Evolutionary conservation across 768 basidiomycete species (phyloP).

Genomic region (Russula compacta): DNA sequence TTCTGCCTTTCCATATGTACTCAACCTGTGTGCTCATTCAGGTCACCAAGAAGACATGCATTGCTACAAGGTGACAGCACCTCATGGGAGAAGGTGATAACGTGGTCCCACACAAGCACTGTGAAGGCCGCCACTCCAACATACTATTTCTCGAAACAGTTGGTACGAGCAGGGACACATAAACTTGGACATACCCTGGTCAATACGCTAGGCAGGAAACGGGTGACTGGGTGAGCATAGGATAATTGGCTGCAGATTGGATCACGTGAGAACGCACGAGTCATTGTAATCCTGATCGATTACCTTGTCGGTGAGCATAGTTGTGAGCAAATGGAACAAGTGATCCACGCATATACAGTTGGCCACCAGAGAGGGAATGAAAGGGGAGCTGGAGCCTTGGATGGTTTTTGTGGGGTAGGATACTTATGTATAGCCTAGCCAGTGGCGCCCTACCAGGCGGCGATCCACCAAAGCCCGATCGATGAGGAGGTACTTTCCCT

Average conservation of each 20-base stretch:
- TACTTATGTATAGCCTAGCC: not conserved
- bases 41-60: not conserved
- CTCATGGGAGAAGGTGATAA: slow-evolving; percentile 43
- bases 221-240: not conserved
- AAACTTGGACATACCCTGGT: not conserved
- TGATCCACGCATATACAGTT: not conserved
- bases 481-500: not conserved
- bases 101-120: slow-evolving; percentile 47
- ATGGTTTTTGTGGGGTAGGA: not conserved
- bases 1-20: slow-evolving; percentile 43
- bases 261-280: slow-evolving; percentile 3
- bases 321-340: not conserved
- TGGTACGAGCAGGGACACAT: not conserved
- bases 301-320: not conserved
- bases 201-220: not conserved
- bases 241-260: not conserved
- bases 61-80: slow-evolving; percentile 15
- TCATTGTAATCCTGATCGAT: not conserved
- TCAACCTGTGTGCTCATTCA: slow-evolving; percentile 30
- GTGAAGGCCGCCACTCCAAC: slow-evolving; percentile 45
- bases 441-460: not conserved
- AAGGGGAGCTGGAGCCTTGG: not conserved
- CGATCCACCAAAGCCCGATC: not conserved
- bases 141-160: slow-evolving; percentile 28
- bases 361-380: not conserved